Evolutionary conservation across 2,329 filamentous ascomycete species (phyloP), one percentile per base, ranked within the genome.

Genomic region (Cordyceps cateniannulata): DNA sequence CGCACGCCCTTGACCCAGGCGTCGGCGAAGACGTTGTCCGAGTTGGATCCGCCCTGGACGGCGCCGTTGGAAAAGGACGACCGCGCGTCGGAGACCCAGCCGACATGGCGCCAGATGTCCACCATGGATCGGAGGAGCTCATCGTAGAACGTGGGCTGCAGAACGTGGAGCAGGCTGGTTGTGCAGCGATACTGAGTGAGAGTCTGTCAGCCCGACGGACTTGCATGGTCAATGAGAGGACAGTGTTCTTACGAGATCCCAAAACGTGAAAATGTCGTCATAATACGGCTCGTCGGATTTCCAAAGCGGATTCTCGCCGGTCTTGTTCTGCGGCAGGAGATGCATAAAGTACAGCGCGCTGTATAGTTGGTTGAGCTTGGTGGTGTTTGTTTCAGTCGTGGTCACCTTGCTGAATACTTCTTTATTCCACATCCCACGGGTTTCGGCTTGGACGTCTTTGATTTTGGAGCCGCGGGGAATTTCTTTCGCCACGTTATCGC

Each of bases 21-120:
- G 67, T 91, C 88, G 2, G 87, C 87, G 18, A 91, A 80, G 4
- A 91, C 81, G 61, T 88, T 90, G 69, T 91, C 87, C 4, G 83
- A 82, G 66, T 90, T 90, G 14, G 82, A 87, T 8, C 88, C 88
- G 12, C 86, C 87, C 69, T 90, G 87, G 0, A 84, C 83, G 18
- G 83, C 82, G 10, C 88, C 88, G 63, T 89, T 90, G 74, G 77
- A 87, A 70, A 89, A 86, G 1, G 83, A 87, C 0, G 85, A 88
- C 12, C 87, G 81, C 0, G 79, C 86, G 66, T 89, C 86, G 0
- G 86, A 85, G 67, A 88, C 75, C 65, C 81, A 89, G 5, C 85
- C 85, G 5, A 86, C 84, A 63, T 85, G 73, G 59, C 84, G 76
- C 82, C 83, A 90, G 65, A 88, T 83, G 65, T 90, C 87, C 59